Conservation (phyloP, 805 yeast genomes). For the Candida succiphila region DNA sequence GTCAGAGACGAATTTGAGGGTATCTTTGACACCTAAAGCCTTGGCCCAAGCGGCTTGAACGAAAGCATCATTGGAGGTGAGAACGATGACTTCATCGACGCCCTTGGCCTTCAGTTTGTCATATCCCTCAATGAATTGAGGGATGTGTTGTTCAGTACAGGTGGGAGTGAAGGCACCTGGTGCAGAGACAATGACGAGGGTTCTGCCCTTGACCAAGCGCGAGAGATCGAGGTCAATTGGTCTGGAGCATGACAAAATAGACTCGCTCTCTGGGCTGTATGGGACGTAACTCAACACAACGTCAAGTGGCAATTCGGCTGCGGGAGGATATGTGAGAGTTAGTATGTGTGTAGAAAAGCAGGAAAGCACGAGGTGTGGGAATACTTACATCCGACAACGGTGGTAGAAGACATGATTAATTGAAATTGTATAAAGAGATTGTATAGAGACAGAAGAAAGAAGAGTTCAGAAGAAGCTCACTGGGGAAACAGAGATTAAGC, state of each 20-base stretch:
- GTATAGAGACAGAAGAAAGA: too few species aligned
- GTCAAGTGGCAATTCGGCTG: slow-evolving; percentile 15
- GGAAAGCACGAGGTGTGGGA: too few species aligned
- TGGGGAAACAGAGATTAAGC: too few species aligned
- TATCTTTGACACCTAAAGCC: slow-evolving; percentile 30
- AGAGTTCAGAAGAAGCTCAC: too few species aligned
- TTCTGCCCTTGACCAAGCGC: slow-evolving; percentile 26
- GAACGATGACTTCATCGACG: slow-evolving; percentile 25
- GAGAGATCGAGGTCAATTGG: slow-evolving; percentile 28
- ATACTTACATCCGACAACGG: slow-evolving; percentile 2
- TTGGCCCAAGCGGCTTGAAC: slow-evolving; percentile 36
- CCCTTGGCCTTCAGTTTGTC: slow-evolving; percentile 29
- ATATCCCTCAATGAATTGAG: slow-evolving; percentile 24
- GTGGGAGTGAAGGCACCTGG: slow-evolving; percentile 45
- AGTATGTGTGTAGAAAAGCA: not conserved
- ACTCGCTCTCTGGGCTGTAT: slow-evolving; percentile 24
- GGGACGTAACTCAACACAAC: slow-evolving; percentile 31
- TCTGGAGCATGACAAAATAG: slow-evolving; percentile 27
- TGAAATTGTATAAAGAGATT: too few species aligned
- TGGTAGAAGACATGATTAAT: slow-evolving; percentile 1
- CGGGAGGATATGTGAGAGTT: not conserved
- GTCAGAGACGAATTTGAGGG: slow-evolving; percentile 55
- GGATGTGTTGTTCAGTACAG: slow-evolving; percentile 34
- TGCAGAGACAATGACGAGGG: slow-evolving; percentile 32
- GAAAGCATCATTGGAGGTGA: slow-evolving; percentile 34